A percentile compares a stretch with the other conserved stretches of the same genome.
Evolutionary conservation across 257 asterid genomes (phyloP).

Genomic region (Solanum medicagineum): DNA sequence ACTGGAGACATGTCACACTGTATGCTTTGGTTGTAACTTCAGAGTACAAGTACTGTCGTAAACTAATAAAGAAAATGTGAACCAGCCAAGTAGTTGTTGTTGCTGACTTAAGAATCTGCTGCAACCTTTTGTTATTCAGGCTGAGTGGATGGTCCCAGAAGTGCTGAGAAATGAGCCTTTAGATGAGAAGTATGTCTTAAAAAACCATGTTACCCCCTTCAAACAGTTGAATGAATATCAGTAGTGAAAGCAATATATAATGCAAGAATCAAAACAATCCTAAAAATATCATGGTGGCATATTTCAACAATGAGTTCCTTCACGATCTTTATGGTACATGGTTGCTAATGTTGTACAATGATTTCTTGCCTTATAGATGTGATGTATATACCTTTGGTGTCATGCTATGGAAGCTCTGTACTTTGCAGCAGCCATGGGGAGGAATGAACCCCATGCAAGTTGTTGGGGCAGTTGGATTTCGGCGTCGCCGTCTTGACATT

Average conservation of each 20-base stretch:
- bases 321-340: background rate
- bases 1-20: no score
- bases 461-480: slow-evolving; percentile 97
- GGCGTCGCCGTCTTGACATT: slow-evolving; percentile 87
- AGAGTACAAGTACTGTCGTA: no score
- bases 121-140: slow-evolving; percentile 38
- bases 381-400: slow-evolving; percentile 91
- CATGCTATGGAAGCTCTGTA: slow-evolving; percentile 89
- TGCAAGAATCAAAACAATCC: background rate
- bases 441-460: slow-evolving; percentile 99
- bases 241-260: background rate
- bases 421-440: slow-evolving; percentile 91
- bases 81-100: background rate
- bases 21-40: no score
- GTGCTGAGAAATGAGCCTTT: slow-evolving; percentile 97
- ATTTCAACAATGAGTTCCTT: background rate
- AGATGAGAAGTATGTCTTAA: slow-evolving; percentile 65
- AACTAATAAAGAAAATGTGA: no score
- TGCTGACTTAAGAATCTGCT: background rate
- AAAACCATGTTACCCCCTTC: background rate
- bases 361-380: slow-evolving; percentile 40
- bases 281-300: background rate
- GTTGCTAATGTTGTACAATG: background rate
- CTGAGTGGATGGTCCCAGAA: slow-evolving; percentile 99
- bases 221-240: background rate